phyloP scores from a whole-genome alignment of 352 stramenopile genomes.

The Phytophthora sp. region DNA sequence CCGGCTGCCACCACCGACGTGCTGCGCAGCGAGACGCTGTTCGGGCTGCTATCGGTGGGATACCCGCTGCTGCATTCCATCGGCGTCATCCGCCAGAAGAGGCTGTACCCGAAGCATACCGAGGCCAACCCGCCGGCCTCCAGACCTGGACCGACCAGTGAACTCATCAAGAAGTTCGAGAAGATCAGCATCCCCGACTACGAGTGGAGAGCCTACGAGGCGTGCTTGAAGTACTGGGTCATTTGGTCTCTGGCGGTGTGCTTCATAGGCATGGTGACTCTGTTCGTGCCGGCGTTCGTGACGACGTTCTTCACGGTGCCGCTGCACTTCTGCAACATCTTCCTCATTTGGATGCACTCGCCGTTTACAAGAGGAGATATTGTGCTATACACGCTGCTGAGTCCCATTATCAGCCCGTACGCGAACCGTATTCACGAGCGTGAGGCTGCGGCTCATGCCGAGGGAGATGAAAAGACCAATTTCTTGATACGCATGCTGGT shows the following conservation, averaged over 20 bases:
- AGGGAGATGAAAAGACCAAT: constrained; percentile 56
- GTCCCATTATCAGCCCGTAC: constrained; percentile 75
- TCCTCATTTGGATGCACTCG: constrained; percentile 84
- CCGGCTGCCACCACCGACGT: constrained; percentile 53
- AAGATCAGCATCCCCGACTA: constrained; percentile 44
- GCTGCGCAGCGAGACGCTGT: constrained; percentile 63
- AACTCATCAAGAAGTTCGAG: constrained; percentile 39
- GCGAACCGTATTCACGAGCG: constrained; percentile 66
- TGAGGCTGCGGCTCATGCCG: constrained; percentile 13
- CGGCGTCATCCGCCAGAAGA: constrained; percentile 58
- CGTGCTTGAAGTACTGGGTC: constrained; percentile 87
- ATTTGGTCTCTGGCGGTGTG: constrained; percentile 73
- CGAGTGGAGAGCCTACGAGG: constrained; percentile 74
- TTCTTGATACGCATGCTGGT: constrained; percentile 75
- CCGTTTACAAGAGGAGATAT: constrained; percentile 76
- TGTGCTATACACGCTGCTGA: constrained; percentile 72
- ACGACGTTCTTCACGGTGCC: constrained; percentile 55
- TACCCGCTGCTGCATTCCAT: constrained; percentile 78
- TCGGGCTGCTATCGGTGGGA: constrained; percentile 60
- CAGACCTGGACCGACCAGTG: constrained; percentile 10
- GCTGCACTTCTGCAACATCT: constrained; percentile 68
- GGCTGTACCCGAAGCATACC: constrained; percentile 46
- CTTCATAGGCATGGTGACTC: constrained; percentile 52
- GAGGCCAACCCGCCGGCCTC: constrained; percentile 14
- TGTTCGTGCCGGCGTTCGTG: constrained; percentile 75